Percentiles rank a stretch among this genome's conserved stretches.
Evolutionary conservation across 345 rosid species (phyloP).

Genomic region (Eucalyptus camaldulensis): DNA sequence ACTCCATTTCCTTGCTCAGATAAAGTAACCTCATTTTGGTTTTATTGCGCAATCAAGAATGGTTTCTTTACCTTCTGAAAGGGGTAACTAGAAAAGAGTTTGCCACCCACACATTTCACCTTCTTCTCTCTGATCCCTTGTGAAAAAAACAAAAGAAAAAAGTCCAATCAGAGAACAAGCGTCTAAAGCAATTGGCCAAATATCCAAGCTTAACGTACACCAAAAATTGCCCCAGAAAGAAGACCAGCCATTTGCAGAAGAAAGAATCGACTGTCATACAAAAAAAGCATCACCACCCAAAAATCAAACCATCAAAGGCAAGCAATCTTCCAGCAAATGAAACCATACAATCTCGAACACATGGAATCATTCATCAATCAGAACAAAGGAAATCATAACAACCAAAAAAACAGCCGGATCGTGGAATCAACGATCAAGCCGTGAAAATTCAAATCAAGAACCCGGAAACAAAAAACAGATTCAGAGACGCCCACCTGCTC

Average conservation of each 20-base stretch:
- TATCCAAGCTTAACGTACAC: background rate
- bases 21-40: background rate
- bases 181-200: background rate
- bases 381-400: background rate
- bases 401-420: background rate
- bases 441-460: background rate
- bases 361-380: background rate
- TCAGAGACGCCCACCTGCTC: conserved; percentile 3
- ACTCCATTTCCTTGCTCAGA: background rate
- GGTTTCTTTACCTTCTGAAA: background rate
- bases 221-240: background rate
- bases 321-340: background rate
- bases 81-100: background rate
- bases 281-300: background rate
- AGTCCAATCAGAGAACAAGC: background rate
- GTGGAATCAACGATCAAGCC: background rate
- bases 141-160: background rate
- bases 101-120: background rate
- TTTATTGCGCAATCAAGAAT: background rate
- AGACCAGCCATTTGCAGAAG: background rate
- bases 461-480: background rate
- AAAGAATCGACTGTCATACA: background rate
- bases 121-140: background rate
- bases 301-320: background rate
- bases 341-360: background rate